Base-by-base conservation (phyloP, 768 basidiomycete species). In the Mycena alexandri region DNA sequence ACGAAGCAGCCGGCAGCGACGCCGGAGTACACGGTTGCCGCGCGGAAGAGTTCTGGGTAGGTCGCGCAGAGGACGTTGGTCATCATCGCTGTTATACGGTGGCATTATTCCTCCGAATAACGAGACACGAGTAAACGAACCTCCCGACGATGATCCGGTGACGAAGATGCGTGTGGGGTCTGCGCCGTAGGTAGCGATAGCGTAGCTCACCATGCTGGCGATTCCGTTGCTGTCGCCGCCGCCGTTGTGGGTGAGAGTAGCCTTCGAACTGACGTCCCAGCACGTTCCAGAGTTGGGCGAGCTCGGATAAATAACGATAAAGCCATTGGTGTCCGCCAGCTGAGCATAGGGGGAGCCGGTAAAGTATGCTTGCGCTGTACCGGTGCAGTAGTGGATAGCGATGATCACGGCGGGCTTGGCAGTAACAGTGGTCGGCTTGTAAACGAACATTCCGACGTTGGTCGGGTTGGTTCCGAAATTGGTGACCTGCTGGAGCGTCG, bases 171-270 rank as follows among this genome's bases (percentile, higher is more conserved):
- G 79, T n/a, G 64, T 71, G 3, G 84, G 43, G 67, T 87, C 82
- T 42, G 85, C 86, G 38, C 79, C 80, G 65, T 79, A 86, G 76
- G 79, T 86, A 22, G 76, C 56, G 53, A 88, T 83, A 17, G 87
- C 84, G 70, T 81, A 87, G 42, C 80, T 78, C 43, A 84, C 80
- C 74, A 82, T 80, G 22, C 78, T 82, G 0, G 80, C 85, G 67
- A 89, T 86, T 10, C 79, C 85, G 25, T 83, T 79, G 9, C 86
- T 87, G 75, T 89, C 87, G 24, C 86, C 84, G 8, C 87, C 87
- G 16, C 77, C 83, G 71, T 88, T 80, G 72, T 88, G 87, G 21
- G 83, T 86, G 67, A 89, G 79, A 8, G 87, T 87, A 41, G 76
- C 83, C 60, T 73, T 80, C 41, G 83, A 80, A 72, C 81, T 78